Evolutionary conservation across 345 rosid genomes (phyloP).

Genomic region (Mallotus nudiflorus): DNA sequence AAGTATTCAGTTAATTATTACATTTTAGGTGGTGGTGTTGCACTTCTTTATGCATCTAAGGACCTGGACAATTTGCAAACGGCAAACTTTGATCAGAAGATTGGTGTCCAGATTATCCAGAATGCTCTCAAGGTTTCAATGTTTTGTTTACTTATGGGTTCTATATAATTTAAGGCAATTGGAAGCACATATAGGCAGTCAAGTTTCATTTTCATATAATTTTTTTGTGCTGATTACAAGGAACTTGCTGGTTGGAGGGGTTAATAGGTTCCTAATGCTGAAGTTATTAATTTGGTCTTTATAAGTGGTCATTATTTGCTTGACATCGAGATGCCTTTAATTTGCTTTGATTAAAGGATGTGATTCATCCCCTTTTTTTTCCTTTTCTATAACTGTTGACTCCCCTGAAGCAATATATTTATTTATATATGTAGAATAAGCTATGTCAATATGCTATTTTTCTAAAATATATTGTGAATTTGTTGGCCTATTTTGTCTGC

Average conservation of each 20-base stretch:
- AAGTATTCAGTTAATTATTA: neutral
- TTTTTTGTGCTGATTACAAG: neutral
- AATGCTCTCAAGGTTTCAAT: slow-evolving; percentile 29
- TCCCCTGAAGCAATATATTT: no score
- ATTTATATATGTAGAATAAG: neutral
- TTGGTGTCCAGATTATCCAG: slow-evolving; percentile 34
- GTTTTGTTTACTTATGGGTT: neutral
- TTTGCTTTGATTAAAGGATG: neutral
- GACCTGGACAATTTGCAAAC: slow-evolving; percentile 32
- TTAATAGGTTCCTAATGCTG: neutral
- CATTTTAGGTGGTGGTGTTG: slow-evolving; percentile 32
- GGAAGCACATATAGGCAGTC: neutral
- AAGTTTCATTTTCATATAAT: neutral
- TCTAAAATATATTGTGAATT: neutral
- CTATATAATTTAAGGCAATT: neutral
- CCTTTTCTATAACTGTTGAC: neutral
- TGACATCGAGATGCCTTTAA: neutral
- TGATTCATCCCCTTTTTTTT: neutral
- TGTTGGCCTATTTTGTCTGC: slow-evolving; percentile 11
- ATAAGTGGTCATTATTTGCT: neutral
- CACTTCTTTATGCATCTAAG: slow-evolving; percentile 32
- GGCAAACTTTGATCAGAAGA: slow-evolving; percentile 33
- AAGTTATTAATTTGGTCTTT: neutral
- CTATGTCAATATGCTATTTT: neutral
- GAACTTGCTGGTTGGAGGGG: neutral